Base-by-base conservation (phyloP, 345 rosid genomes). In the Hibiscus tridactylites region DNA sequence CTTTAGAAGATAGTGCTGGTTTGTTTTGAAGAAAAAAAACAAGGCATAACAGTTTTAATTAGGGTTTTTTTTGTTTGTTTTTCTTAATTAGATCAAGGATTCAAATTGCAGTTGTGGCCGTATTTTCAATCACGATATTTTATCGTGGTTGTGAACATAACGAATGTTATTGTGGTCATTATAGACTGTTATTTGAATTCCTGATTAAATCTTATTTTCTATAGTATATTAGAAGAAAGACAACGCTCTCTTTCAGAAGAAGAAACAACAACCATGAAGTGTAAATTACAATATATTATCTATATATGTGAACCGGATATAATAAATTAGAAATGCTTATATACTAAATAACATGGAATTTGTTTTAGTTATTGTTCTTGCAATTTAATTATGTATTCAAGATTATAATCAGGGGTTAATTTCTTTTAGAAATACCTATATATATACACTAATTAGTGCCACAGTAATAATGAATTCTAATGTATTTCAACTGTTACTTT, bases 1-100 rank as follows among this genome's bases (percentile, higher is more conserved):
- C 90, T 42, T 71, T 85, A 61, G 76, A 75, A 39, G 88, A 83
- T 47, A 21, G 63, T 71, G 58, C 24, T 60, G 76, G 50, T 29
- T 76, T 85, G 39, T 82, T 86, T 66, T 83, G 70, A 70, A 33
- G 21, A n/a, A 61, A 60, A 29, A 31, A 33, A 33, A 33, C 1
- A 64, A 60, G 15, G 24, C 52, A 65, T 46, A 1, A 44, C 0
- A 6, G 6, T 15, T 15, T 21, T 15, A 65, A 63, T 37, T 17
- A 13, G 61, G 70, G 19, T 53, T 53, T 15, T 29, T 47, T 29
- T 63, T 63, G 19, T 59, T 73, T 47, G 66, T 42, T 72, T 33
- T 33, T 33, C 1, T 33, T 33, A 33, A 33, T 33, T 33, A 33
- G 37, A 33, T 33, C 37, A 5, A 4, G 0, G 5, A 33, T 3